phyloP scores from a whole-genome alignment of 1,284 basidiomycete species.

The Fistulinella staudtii region DNA sequence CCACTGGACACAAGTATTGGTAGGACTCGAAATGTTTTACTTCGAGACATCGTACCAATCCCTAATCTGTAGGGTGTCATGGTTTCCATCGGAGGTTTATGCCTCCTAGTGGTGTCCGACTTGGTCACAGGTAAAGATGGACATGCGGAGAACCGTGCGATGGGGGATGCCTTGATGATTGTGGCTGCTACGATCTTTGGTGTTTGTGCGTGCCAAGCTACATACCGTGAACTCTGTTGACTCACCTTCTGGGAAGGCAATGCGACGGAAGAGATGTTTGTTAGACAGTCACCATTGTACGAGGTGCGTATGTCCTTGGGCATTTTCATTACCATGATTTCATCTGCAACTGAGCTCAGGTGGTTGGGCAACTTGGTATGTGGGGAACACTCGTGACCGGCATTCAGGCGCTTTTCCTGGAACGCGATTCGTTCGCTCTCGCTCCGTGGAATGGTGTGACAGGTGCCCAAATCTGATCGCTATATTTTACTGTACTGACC shows the following conservation, averaged over 20 bases:
- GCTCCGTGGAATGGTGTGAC: constrained; percentile 68
- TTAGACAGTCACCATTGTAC: constrained; percentile 73
- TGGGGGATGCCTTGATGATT: constrained; percentile 82
- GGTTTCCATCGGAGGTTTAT: constrained; percentile 70
- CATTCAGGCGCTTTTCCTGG: constrained; percentile 67
- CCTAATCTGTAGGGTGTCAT: constrained; percentile 53
- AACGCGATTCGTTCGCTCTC: constrained; percentile 58
- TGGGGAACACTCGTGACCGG: constrained; percentile 76
- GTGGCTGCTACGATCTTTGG: constrained; percentile 82
- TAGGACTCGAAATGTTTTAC: constrained; percentile 27
- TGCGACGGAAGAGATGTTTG: constrained; percentile 82
- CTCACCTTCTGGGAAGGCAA: constrained; percentile 51
- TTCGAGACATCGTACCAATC: not conserved
- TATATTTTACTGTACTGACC: not conserved
- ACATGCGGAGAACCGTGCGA: constrained; percentile 54
- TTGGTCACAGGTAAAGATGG: constrained; percentile 65
- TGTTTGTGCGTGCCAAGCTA: constrained; percentile 52
- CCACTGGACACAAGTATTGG: constrained; percentile 77
- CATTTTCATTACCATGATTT: not conserved
- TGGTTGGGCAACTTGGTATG: constrained; percentile 81
- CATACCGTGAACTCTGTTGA: not conserved
- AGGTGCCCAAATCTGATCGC: constrained; percentile 39
- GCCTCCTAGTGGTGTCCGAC: constrained; percentile 71
- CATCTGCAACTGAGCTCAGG: constrained; percentile 35
- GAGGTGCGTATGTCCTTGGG: constrained; percentile 41